These are phyloP conservation scores for Bombardia bombarda DNA, from an alignment of 495 filamentous ascomycete species.

Conservation along the genomic window DNA sequence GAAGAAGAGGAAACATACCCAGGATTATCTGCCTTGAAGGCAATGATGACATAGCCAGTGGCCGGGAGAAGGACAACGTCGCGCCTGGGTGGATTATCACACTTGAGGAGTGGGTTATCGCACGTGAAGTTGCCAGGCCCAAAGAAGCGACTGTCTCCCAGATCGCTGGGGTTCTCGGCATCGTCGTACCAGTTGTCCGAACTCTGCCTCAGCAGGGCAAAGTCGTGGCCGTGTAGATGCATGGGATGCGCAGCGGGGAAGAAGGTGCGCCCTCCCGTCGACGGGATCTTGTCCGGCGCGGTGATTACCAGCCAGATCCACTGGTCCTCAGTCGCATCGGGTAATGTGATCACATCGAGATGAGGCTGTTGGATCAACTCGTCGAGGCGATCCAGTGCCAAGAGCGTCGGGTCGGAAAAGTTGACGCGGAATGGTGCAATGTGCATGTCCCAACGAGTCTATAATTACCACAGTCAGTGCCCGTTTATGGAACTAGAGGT, in stretches of 20 bases:
- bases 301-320: slow-evolving; percentile 13
- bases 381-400: neutral
- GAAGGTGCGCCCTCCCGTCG: neutral
- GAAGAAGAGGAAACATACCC: slow-evolving; percentile 16
- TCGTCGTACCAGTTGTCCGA: slow-evolving; percentile 7
- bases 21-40: slow-evolving; percentile 32
- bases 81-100: slow-evolving; percentile 16
- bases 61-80: slow-evolving; percentile 28
- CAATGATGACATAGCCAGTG: slow-evolving; percentile 22
- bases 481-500: neutral
- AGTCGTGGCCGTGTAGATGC: slow-evolving; percentile 52
- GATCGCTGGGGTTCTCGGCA: neutral
- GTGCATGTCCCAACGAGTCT: slow-evolving; percentile 7
- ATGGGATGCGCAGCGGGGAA: slow-evolving; percentile 32
- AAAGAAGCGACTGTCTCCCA: neutral
- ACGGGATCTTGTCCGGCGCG: neutral
- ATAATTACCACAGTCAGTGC: neutral
- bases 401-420: slow-evolving; percentile 31
- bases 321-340: neutral
- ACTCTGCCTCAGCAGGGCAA: slow-evolving; percentile 36
- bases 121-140: neutral
- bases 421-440: slow-evolving; percentile 22
- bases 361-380: slow-evolving; percentile 1
- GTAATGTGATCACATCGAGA: slow-evolving; percentile 2
- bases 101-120: slow-evolving; percentile 8